Evolutionary conservation across 2,329 filamentous ascomycete species (phyloP), one percentile per base, ranked within the genome.

Genomic region (Coniochaeta sp.): DNA sequence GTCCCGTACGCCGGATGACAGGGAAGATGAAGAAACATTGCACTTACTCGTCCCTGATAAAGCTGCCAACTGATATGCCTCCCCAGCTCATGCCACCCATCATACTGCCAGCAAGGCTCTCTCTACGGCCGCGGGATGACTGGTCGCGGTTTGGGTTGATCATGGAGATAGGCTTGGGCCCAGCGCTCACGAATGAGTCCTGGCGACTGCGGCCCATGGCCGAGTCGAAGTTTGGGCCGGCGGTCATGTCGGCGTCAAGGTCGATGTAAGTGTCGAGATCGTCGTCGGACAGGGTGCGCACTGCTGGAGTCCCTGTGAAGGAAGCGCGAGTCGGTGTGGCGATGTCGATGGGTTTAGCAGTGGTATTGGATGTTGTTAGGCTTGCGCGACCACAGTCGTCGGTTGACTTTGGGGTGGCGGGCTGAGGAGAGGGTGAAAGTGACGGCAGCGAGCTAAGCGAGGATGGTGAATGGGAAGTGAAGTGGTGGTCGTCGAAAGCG

Each of bases 41-140:
- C 36, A 79, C 93, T 86, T 86, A 99, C 95, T 99, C 95, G 78
- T 99, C 93, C 74, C 91, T 85, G 74, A 99, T 95, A 81, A 96
- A 98, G 71, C 93, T 98, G 64, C 93, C 93, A 65, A 98, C 91
- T 9, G 93, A 98, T 62, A 96, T 86, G 65, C 93, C 93, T 71
- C 93, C 93, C 93, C 93, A 99, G 76, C 93, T 97, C 88, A 96
- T 92, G 68, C 93, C 93, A 64, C 87, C 89, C 76, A 87, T 85
- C 61, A 88, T 74, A 69, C 85, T 88, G 57, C 84, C 85, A 17
- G 84, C 85, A 36, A 88, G 72, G 60, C 81, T 85, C 71, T 88
- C 86, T 66, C 85, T 79, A 64, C 85, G 80, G 59, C 78, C 81
- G 63, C 84, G 81, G 69, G 78, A 80, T 66, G 80, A 78, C 67